Conservation (phyloP, 2,329 filamentous ascomycete genomes). For the Fonsecaea pedrosoi region DNA sequence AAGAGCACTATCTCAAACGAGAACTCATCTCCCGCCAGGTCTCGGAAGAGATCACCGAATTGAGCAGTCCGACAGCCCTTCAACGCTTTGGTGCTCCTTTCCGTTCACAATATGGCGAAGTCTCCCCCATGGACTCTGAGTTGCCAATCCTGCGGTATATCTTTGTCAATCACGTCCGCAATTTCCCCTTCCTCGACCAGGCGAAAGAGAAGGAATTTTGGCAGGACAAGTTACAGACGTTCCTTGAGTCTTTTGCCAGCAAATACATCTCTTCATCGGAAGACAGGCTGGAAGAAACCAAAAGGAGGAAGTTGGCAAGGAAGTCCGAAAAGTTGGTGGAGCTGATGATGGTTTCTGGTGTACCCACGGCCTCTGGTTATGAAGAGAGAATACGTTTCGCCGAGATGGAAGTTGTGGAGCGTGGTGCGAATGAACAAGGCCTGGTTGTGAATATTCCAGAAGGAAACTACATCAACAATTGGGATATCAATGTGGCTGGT, state of each 20-base stretch:
- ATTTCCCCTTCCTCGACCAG: conserved; percentile 97
- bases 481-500: conserved; percentile 94
- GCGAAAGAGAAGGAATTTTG: conserved; percentile 98
- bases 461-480: conserved; percentile 90
- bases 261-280: conserved; percentile 98
- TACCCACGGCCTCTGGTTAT: conserved; percentile 93
- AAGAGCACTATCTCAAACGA: conserved; percentile 98
- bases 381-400: conserved; percentile 97
- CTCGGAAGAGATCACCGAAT: conserved; percentile 85
- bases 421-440: conserved; percentile 88
- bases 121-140: conserved; percentile 91
- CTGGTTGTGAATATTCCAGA: conserved; percentile 86
- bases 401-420: conserved; percentile 95
- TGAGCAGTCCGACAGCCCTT: conserved; percentile 92
- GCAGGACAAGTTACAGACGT: conserved; percentile 97
- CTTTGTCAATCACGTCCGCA: conserved; percentile 96
- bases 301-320: conserved; percentile 85
- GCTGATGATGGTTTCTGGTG: conserved; percentile 98
- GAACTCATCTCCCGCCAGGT: conserved; percentile 92
- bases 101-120: conserved; percentile 87
- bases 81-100: conserved; percentile 96
- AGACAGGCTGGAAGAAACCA: conserved; percentile 94
- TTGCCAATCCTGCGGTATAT: conserved; percentile 93
- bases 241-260: conserved; percentile 94
- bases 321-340: conserved; percentile 97